A percentile compares a stretch with the other conserved stretches of the same genome.
These are phyloP conservation scores for Nemania sp. DNA, from an alignment of 2,329 filamentous ascomycete species.

Conservation along the genomic window DNA sequence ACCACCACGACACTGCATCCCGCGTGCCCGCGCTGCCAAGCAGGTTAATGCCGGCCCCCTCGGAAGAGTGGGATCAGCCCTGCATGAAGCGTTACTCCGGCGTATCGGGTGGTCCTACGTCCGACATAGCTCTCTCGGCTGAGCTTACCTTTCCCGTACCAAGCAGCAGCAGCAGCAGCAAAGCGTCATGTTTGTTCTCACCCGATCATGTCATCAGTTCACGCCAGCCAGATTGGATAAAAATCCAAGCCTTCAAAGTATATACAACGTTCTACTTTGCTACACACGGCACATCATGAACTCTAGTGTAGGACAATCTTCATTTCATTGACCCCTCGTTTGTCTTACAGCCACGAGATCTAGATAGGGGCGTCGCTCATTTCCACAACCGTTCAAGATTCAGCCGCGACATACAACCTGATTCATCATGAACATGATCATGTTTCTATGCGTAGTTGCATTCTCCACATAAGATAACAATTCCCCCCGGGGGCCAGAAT, in stretches of 20 bases:
- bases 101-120: conserved; percentile 22
- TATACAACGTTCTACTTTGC: too few species aligned
- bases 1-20: conserved; percentile 7
- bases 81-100: conserved; percentile 32
- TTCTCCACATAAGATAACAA: conserved; percentile 13
- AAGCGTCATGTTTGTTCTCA: not conserved
- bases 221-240: too few species aligned
- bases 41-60: conserved; percentile 30
- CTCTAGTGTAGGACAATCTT: too few species aligned
- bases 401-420: not conserved
- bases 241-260: too few species aligned
- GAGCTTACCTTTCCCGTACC: conserved; percentile 7
- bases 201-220: not conserved
- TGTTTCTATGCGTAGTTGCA: not conserved
- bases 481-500: not conserved
- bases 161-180: not conserved
- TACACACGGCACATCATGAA: too few species aligned
- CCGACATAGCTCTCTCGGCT: conserved; percentile 16
- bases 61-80: conserved; percentile 37
- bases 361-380: not conserved
- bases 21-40: conserved; percentile 30
- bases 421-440: not conserved
- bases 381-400: conserved; percentile 1
- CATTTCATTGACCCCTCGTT: too few species aligned
- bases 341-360: too few species aligned